A percentile compares a stretch with the other conserved stretches of the same genome.
phyloP scores from a whole-genome alignment of 306 rosid species.

The Macrotyloma uniflorum region DNA sequence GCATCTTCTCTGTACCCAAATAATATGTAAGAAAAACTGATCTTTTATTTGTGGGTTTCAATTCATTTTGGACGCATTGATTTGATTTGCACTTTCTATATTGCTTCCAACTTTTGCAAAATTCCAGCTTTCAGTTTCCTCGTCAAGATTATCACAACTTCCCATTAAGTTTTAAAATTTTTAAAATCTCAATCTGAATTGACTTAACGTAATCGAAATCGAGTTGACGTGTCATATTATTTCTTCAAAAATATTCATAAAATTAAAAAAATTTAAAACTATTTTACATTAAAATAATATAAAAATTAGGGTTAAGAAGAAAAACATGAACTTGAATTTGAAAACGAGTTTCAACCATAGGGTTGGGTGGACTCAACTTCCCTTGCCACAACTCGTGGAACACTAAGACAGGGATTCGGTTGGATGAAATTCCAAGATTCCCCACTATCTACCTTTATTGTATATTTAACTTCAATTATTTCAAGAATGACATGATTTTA shows the following conservation, averaged over 20 bases:
- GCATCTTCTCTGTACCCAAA: not conserved
- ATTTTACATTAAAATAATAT: not conserved
- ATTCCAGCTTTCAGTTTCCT: not conserved
- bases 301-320: not conserved
- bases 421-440: slow-evolving; percentile 10
- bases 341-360: not conserved
- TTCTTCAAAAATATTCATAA: no score
- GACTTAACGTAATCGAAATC: no score
- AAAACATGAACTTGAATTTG: not conserved
- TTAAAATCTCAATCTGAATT: no score
- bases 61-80: not conserved
- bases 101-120: not conserved
- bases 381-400: slow-evolving; percentile 13
- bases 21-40: not conserved
- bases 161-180: no score
- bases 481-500: not conserved
- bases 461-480: not conserved
- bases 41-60: not conserved
- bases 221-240: no score
- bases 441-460: slow-evolving; percentile 13
- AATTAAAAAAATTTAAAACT: no score
- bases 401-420: slow-evolving; percentile 20
- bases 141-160: no score
- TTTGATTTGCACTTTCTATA: not conserved
- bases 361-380: not conserved